Evolutionary conservation across 257 asterid genomes (phyloP).

Genomic region (Solanum bukasovii): DNA sequence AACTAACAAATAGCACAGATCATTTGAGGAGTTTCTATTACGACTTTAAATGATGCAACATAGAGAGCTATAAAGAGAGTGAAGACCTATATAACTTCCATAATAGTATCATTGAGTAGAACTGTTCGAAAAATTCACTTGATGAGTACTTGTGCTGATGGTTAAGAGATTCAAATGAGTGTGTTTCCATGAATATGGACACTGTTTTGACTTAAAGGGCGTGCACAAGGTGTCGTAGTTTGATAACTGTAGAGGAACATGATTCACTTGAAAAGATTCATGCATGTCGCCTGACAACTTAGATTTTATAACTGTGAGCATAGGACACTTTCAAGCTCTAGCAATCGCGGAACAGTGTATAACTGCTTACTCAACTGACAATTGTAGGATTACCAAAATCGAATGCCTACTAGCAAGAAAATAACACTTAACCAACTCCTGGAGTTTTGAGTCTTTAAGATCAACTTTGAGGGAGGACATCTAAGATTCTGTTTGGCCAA

Average conservation of each 20-base stretch:
- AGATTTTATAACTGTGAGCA: not conserved
- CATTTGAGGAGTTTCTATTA: not conserved
- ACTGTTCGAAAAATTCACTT: not conserved
- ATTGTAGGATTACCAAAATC: not conserved
- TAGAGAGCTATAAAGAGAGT: not conserved
- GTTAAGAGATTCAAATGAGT: not conserved
- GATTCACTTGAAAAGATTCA: not conserved
- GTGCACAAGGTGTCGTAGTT: not conserved
- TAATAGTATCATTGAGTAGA: not conserved
- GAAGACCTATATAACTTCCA: not conserved
- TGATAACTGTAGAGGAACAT: not conserved
- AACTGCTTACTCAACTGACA: not conserved
- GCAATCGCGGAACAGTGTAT: not conserved
- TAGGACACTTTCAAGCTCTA: not conserved
- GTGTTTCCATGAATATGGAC: not conserved
- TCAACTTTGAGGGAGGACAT: not conserved
- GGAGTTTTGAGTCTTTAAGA: not conserved
- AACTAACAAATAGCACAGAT: not conserved
- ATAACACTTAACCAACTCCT: not conserved
- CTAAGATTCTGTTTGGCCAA: not conserved
- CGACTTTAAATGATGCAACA: not conserved
- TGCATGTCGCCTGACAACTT: not conserved
- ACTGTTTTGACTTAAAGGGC: not conserved
- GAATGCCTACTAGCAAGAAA: not conserved
- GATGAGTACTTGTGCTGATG: not conserved